These are phyloP conservation scores for Setaria viridis DNA, from an alignment of 202 grass and related monocot species.

Conservation along the genomic window DNA sequence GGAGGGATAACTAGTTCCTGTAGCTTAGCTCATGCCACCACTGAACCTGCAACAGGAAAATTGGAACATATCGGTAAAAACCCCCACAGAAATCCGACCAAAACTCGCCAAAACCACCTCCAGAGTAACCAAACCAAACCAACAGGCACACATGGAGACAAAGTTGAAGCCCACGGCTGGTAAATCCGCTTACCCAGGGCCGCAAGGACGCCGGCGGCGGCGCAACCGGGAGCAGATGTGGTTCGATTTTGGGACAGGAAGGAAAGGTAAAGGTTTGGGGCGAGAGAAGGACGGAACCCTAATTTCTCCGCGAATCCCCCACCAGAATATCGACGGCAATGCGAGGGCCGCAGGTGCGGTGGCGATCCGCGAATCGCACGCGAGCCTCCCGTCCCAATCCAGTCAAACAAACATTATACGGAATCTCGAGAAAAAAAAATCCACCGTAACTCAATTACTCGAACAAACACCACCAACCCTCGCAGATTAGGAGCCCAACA, in stretches of 20 bases:
- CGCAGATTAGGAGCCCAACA: neutral
- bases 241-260: conserved; percentile 31
- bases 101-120: neutral
- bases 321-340: conserved; percentile 19
- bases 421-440: neutral
- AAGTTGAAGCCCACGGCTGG: neutral
- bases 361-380: conserved; percentile 23
- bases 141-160: neutral
- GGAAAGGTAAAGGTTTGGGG: neutral
- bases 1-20: neutral
- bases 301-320: conserved; percentile 21
- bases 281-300: conserved; percentile 39
- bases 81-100: neutral
- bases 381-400: conserved; percentile 7
- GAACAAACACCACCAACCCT: conserved; percentile 3
- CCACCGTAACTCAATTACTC: neutral
- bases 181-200: neutral
- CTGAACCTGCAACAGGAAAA: conserved; percentile 34
- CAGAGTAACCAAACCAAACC: neutral
- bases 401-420: conserved; percentile 34
- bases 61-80: neutral
- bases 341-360: neutral
- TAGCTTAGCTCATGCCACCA: conserved; percentile 11
- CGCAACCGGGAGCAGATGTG: neutral
- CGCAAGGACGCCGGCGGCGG: conserved; percentile 1